phyloP scores from a whole-genome alignment of 257 asterid species.

The Coffea eugenioides region DNA sequence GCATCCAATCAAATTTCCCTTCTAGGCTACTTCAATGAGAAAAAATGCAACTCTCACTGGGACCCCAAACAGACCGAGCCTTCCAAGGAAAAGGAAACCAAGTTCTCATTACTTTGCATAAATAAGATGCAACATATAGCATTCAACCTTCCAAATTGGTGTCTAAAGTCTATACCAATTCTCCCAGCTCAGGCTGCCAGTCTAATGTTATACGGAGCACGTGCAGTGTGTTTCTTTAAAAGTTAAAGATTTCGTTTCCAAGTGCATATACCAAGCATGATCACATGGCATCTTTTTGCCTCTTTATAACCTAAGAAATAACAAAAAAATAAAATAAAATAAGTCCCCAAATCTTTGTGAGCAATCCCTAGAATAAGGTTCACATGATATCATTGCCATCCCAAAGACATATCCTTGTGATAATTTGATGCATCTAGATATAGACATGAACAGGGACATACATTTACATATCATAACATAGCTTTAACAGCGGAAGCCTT shows the following conservation, averaged over 20 bases:
- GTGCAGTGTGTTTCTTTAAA: neutral
- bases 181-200: neutral
- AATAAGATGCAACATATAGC: neutral
- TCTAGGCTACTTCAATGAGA: neutral
- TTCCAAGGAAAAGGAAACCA: neutral
- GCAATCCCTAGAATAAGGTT: neutral
- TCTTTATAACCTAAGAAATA: neutral
- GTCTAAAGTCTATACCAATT: neutral
- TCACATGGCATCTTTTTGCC: neutral
- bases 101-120: neutral
- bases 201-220: neutral
- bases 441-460: neutral
- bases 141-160: neutral
- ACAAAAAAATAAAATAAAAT: no score
- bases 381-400: neutral
- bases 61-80: neutral
- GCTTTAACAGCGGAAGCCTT: neutral
- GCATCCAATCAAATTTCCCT: neutral
- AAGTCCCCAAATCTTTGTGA: neutral
- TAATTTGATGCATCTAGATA: neutral
- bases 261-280: neutral
- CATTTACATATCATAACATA: neutral
- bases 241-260: no score
- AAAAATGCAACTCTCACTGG: neutral
- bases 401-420: neutral